These are phyloP conservation scores for Colletotrichum paranaense DNA, from an alignment of 2,329 filamentous ascomycete species.

Conservation along the genomic window DNA sequence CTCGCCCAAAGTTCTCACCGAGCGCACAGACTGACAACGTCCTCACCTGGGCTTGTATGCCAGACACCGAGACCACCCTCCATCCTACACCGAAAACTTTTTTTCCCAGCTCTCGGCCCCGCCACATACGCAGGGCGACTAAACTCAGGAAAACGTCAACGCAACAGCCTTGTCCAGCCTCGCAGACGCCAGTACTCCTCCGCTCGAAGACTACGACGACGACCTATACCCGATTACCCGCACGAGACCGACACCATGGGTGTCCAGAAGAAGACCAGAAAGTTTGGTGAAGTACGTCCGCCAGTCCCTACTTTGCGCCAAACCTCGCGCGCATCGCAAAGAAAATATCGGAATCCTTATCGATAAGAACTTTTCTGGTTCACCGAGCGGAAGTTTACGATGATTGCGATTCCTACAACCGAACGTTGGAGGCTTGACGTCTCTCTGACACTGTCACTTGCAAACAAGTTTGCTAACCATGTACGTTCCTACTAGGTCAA, in stretches of 20 bases:
- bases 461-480: constrained; percentile 19
- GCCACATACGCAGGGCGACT: neutral
- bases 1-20: neutral
- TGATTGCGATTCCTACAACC: constrained; percentile 39
- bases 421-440: neutral
- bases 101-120: constrained; percentile 11
- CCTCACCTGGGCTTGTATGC: neutral
- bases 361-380: constrained; percentile 22
- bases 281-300: constrained; percentile 76
- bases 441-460: neutral
- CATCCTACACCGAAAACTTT: constrained; percentile 31
- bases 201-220: neutral
- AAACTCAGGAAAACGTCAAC: neutral
- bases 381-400: constrained; percentile 29
- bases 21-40: constrained; percentile 5
- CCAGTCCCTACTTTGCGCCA: constrained; percentile 36
- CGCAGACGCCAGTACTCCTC: constrained; percentile 2
- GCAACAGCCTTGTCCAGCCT: constrained; percentile 30
- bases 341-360: constrained; percentile 16
- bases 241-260: constrained; percentile 71
- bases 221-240: neutral
- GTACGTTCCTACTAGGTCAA: constrained; percentile 66
- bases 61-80: neutral
- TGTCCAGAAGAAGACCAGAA: constrained; percentile 88
- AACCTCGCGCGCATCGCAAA: neutral